Evolutionary conservation across 2,329 filamentous ascomycete genomes (phyloP), one percentile per base, ranked within the genome.

Genomic region (Leptographium wingfieldii): DNA sequence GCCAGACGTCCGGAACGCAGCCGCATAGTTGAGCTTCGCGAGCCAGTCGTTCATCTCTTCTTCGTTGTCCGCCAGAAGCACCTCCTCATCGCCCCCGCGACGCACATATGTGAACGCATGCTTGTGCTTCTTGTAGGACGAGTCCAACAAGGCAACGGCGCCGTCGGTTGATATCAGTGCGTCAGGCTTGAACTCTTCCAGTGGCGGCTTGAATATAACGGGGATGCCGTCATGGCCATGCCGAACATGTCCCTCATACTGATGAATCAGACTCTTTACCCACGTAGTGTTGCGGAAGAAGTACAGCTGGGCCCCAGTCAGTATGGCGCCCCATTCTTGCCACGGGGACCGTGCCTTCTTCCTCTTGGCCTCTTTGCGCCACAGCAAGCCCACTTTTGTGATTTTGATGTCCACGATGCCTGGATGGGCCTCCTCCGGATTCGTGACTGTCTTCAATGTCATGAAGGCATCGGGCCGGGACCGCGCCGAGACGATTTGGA

Each of bases 241-340:
- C 69, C 87, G 94, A 66, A 90, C 78, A 67, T 96, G 90, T 14
- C 80, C 77, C 54, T 96, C 91, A 69, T 92, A 86, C 69, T 99
- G 94, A 64, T 88, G 82, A 76, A 97, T 91, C 64, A 99, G 73
- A 61, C 82, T 88, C 72, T 96, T 97, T 40, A 95, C 85, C 92
- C 94, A 99, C 25, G 85, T 80, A 5, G 90, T 87, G 69, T 97
- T 96, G 61, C 90, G 86, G 76, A 97, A 99, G 72, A 99, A 90
- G 71, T 96, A 99, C 9, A 99, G 81, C 68, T 96, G 92, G 6
- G 94, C 95, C n/a, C 92, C 90, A 0, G 94, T 99, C 35, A 99
- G 80, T 61, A 99, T 88, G 29, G 91, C 94, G 58, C 94, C 94
- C 94, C 94, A 99, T 78, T 99, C 94, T 69, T 96, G 92, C 94